Base-by-base conservation (phyloP, 176 grass and related monocot species). In the Musa beccarii region DNA sequence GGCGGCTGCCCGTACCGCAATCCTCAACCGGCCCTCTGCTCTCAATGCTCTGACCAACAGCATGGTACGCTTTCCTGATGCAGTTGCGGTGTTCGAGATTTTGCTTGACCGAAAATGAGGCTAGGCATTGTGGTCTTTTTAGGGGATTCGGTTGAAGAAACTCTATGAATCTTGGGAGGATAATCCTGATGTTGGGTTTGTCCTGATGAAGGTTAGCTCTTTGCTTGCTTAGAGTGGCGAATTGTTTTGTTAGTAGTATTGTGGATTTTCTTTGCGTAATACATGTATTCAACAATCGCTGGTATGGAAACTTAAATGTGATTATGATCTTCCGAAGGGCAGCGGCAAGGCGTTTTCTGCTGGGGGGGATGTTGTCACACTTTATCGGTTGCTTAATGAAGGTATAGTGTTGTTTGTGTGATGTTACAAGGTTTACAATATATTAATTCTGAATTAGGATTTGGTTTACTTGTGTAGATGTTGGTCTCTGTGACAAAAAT, bases 111-210 rank as follows among this genome's bases (percentile, higher is more conserved):
- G 51, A 73, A 7, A 1, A 16, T 51, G 6, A 25, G 23, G 22
- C 11, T 66, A 79, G 75, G 89, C 49, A 15, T 17, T 68, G 17
- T 80, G 19, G 81, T 83, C 20, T 80, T 75, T 57, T 75, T 69
- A 98, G 95, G 95, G 72, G 66, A 72, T 78, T 67, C 84, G 86
- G 78, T 81, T 93, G 69, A 98, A 87, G 75, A 98, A 89, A 67
- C 84, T 98, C 13, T 98, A 93, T 76, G 79, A 87, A 49, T 94
- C 95, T 21, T 99, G 95, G 90, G 90, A 99, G 62, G 90, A 99
- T 82, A 91, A 87, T 69, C 80, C 86, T 26, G 88, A 99, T 71
- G 83, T 99, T 83, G 90, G 90, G 50, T 99, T 99, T 70, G 88
- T 94, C 16, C 84, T 93, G 78, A 89, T 94, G 88, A 99, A 94